Conservation (phyloP, 2,329 filamentous ascomycete genomes). For the Tolypocladium tropicale region DNA sequence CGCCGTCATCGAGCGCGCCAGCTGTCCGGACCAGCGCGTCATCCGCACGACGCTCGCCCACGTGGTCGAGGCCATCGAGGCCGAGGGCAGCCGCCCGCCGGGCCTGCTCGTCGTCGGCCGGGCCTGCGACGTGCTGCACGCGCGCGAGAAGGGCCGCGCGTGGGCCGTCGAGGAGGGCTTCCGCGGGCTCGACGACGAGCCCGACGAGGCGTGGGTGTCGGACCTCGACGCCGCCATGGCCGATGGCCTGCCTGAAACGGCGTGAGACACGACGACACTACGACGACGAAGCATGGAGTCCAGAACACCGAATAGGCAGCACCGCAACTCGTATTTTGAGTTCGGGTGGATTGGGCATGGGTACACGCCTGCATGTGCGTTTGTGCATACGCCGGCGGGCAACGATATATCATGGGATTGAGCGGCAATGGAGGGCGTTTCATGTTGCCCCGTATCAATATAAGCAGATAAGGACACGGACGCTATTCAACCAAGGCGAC, state of each 20-base stretch:
- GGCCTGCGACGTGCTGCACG: conserved; percentile 69
- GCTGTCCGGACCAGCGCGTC: conserved; percentile 87
- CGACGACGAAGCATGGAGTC: too few relatives aligned
- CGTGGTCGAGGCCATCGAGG: conserved; percentile 74
- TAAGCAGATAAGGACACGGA: not conserved
- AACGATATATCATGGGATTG: not conserved
- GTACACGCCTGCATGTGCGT: not conserved
- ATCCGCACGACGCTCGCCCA: conserved; percentile 76
- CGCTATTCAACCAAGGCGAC: not conserved
- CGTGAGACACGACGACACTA: not conserved
- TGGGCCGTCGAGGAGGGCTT: conserved; percentile 90
- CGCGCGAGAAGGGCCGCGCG: conserved; percentile 44
- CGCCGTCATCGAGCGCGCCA: conserved; percentile 86
- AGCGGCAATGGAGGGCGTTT: not conserved
- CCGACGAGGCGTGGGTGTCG: conserved; percentile 5
- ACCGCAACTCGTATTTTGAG: not conserved
- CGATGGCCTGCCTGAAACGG: not conserved
- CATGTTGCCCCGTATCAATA: not conserved
- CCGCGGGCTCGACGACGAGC: conserved; percentile 57
- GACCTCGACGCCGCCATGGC: not conserved
- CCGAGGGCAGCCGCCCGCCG: conserved; percentile 80
- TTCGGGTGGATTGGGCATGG: not conserved
- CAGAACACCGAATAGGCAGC: not conserved
- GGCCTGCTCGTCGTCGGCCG: conserved; percentile 77
- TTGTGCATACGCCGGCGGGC: not conserved